Conservation (phyloP, 140 eudicot species). For the Cichorium intybus region DNA sequence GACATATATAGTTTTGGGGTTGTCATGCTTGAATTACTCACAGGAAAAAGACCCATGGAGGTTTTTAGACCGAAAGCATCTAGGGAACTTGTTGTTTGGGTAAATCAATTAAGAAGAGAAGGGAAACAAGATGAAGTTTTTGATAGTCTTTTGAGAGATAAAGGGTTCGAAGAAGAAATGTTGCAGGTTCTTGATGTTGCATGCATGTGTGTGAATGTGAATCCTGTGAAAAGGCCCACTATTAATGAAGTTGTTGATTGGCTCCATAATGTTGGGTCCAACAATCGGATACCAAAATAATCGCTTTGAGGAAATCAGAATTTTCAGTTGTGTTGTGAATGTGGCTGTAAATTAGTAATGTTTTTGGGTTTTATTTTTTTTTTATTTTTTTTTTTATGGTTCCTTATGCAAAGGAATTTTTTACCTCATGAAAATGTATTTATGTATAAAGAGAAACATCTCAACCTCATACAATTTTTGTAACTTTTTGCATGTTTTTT, state of each 20-base stretch:
- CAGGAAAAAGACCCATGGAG: slow-evolving; percentile 71
- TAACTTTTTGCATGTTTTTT: background rate
- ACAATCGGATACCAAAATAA: slow-evolving; percentile 34
- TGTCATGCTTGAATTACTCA: slow-evolving; percentile 63
- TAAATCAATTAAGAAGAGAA: slow-evolving; percentile 56
- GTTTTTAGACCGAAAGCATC: slow-evolving; percentile 50
- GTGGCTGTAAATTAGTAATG: slow-evolving; percentile 30
- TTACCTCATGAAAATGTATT: slow-evolving; percentile 14
- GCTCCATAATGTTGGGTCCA: slow-evolving; percentile 52
- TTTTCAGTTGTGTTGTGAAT: slow-evolving; percentile 23
- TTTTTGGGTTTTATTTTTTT: background rate
- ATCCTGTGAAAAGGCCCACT: slow-evolving; percentile 68
- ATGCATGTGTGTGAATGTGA: slow-evolving; percentile 65
- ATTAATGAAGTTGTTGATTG: slow-evolving; percentile 61
- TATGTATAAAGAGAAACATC: slow-evolving; percentile 24
- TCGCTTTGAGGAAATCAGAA: slow-evolving; percentile 14
- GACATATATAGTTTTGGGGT: slow-evolving; percentile 79
- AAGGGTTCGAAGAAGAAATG: slow-evolving; percentile 76
- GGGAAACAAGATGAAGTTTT: slow-evolving; percentile 54
- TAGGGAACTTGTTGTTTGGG: slow-evolving; percentile 70
- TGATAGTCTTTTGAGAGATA: slow-evolving; percentile 57
- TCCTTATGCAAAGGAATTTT: background rate
- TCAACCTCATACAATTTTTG: background rate
- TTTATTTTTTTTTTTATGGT: background rate
- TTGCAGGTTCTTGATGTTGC: slow-evolving; percentile 70